These are phyloP conservation scores for Rauvolfia tetraphylla DNA, from an alignment of 257 asterid species.

Conservation along the genomic window DNA sequence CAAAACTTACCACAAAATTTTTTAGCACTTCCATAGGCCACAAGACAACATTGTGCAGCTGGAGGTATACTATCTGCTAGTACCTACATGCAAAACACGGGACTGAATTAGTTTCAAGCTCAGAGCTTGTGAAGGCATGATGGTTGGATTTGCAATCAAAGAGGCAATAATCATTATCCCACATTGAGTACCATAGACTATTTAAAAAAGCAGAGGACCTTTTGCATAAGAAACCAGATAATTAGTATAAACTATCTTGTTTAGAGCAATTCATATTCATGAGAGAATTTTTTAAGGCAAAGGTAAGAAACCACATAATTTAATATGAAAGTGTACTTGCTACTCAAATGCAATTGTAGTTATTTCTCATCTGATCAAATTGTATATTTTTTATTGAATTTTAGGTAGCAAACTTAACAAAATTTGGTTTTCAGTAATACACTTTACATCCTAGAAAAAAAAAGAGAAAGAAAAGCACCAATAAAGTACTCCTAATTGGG, in stretches of 20 bases:
- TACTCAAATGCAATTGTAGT: background rate
- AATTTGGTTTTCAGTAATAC: background rate
- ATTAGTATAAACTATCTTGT: background rate
- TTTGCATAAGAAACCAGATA: background rate
- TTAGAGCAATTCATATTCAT: background rate
- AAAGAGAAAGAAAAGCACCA: background rate
- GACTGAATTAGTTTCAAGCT: background rate
- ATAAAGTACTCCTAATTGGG: background rate
- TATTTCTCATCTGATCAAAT: background rate
- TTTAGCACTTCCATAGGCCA: constrained; percentile 20
- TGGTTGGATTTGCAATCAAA: background rate
- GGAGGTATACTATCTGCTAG: constrained; percentile 11
- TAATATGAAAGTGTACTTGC: background rate
- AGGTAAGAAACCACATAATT: background rate
- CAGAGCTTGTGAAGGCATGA: background rate
- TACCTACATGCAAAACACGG: constrained; percentile 8
- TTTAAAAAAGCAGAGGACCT: background rate
- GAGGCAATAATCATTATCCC: background rate
- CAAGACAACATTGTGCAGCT: constrained; percentile 7
- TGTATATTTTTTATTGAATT: background rate
- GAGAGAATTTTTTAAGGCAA: background rate
- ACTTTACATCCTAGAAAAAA: background rate
- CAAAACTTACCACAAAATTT: constrained; percentile 19
- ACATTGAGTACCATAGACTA: background rate
- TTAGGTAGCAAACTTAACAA: background rate